These are phyloP conservation scores for Castanopsis chinensis DNA, from an alignment of 306 rosid species.

Conservation along the genomic window DNA sequence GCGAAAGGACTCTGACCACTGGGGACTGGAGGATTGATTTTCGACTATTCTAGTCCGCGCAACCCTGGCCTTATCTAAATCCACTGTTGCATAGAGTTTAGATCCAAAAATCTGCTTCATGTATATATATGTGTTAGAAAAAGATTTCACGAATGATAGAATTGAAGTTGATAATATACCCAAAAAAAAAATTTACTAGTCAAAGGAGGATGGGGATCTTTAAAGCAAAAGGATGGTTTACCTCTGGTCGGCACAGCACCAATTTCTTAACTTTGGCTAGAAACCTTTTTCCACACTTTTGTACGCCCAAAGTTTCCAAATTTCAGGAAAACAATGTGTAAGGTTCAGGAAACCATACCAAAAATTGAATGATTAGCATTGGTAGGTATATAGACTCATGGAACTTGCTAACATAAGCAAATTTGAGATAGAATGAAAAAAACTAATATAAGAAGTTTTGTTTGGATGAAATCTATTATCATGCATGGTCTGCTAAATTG, in stretches of 20 bases:
- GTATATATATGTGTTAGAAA: background rate
- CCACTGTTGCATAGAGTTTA: slow-evolving; percentile 76
- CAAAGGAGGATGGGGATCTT: background rate
- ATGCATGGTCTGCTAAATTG: background rate
- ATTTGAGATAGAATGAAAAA: background rate
- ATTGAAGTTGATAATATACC: background rate
- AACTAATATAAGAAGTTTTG: background rate
- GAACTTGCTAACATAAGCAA: background rate
- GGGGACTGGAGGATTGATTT: slow-evolving; percentile 37
- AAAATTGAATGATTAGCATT: background rate
- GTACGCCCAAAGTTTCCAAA: background rate
- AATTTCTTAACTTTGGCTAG: slow-evolving; percentile 59
- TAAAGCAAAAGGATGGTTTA: slow-evolving; percentile 11
- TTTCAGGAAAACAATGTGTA: background rate
- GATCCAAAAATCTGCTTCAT: slow-evolving; percentile 57
- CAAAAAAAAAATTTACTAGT: background rate
- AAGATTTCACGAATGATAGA: background rate
- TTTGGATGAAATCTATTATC: background rate
- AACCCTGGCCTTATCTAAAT: slow-evolving; percentile 72
- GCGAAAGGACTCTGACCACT: slow-evolving; percentile 57
- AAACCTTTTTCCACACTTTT: slow-evolving; percentile 41
- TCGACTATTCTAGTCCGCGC: slow-evolving; percentile 49
- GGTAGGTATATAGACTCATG: background rate
- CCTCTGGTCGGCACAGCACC: slow-evolving; percentile 65
- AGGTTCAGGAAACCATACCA: background rate